phyloP scores from a whole-genome alignment of 305 asterid species.

The Rubia balearica region DNA sequence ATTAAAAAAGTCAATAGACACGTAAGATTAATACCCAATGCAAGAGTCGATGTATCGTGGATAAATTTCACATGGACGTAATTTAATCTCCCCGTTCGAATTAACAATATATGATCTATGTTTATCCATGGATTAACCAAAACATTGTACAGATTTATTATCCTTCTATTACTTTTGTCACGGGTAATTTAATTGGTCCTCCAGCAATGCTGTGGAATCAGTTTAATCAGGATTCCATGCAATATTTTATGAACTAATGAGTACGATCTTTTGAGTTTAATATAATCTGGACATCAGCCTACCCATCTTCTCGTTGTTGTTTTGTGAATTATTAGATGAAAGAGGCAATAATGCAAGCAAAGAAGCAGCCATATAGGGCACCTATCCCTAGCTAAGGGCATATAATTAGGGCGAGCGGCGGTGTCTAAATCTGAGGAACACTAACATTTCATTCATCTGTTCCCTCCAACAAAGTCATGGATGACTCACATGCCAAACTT shows the following conservation, averaged over 20 bases:
- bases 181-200: not conserved
- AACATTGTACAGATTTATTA: too few relatives aligned
- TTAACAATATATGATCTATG: too few relatives aligned
- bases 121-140: too few relatives aligned
- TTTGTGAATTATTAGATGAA: not conserved
- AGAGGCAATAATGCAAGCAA: conserved; percentile 13
- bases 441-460: conserved; percentile 30
- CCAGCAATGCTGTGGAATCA: not conserved
- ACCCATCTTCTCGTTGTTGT: not conserved
- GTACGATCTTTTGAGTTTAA: not conserved
- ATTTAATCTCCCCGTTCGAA: too few relatives aligned
- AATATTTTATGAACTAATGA: too few relatives aligned
- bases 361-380: conserved; percentile 2
- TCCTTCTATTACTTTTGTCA: not conserved
- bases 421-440: conserved; percentile 7
- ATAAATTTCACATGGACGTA: too few relatives aligned
- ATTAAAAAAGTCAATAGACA: too few relatives aligned
- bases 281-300: too few relatives aligned
- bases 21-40: too few relatives aligned
- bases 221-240: not conserved
- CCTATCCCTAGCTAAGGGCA: conserved; percentile 2
- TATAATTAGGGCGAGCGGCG: conserved; percentile 12
- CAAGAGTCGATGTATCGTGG: too few relatives aligned
- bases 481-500: conserved; percentile 22
- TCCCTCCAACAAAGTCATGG: conserved; percentile 31